phyloP scores from a whole-genome alignment of 2,329 filamentous ascomycete genomes.

The Fusarium sp. region DNA sequence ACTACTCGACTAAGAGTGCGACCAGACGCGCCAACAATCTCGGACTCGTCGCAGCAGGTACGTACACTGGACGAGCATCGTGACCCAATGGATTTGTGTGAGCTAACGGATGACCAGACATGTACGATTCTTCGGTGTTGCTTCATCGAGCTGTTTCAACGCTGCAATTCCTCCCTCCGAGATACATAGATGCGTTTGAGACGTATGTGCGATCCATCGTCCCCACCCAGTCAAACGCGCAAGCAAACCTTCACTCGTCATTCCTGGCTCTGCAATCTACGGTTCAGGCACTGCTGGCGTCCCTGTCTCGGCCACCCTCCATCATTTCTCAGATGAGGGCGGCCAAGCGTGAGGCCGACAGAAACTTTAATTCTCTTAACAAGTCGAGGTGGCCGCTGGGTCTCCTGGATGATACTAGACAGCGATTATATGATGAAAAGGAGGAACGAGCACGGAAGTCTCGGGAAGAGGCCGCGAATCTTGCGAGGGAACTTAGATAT shows the following conservation, averaged over 20 bases:
- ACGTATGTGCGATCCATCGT: slow-evolving; percentile 73
- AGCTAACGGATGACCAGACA: slow-evolving; percentile 60
- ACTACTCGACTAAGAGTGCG: slow-evolving; percentile 82
- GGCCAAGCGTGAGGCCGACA: slow-evolving; percentile 79
- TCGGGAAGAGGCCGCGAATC: slow-evolving; percentile 73
- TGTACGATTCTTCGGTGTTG: slow-evolving; percentile 71
- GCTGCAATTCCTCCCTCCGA: slow-evolving; percentile 72
- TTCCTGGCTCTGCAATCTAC: slow-evolving; percentile 85
- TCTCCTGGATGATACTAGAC: slow-evolving; percentile 86
- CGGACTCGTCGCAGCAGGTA: slow-evolving; percentile 70
- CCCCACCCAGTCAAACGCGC: slow-evolving; percentile 77
- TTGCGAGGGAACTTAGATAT: slow-evolving; percentile 86
- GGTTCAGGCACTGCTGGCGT: slow-evolving; percentile 80
- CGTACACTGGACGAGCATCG: slow-evolving; percentile 30
- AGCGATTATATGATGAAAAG: slow-evolving; percentile 83
- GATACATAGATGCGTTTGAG: slow-evolving; percentile 75
- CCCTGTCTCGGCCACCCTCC: slow-evolving; percentile 80
- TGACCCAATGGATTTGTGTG: slow-evolving; percentile 19
- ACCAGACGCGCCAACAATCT: slow-evolving; percentile 81
- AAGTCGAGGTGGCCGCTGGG: slow-evolving; percentile 83
- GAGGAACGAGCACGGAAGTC: slow-evolving; percentile 79
- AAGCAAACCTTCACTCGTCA: slow-evolving; percentile 76
- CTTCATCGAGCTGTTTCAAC: slow-evolving; percentile 62
- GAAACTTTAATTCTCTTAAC: slow-evolving; percentile 77
- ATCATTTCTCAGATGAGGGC: slow-evolving; percentile 81